phyloP scores from a whole-genome alignment of 345 rosid genomes.

The Capsella bursapastoris region DNA sequence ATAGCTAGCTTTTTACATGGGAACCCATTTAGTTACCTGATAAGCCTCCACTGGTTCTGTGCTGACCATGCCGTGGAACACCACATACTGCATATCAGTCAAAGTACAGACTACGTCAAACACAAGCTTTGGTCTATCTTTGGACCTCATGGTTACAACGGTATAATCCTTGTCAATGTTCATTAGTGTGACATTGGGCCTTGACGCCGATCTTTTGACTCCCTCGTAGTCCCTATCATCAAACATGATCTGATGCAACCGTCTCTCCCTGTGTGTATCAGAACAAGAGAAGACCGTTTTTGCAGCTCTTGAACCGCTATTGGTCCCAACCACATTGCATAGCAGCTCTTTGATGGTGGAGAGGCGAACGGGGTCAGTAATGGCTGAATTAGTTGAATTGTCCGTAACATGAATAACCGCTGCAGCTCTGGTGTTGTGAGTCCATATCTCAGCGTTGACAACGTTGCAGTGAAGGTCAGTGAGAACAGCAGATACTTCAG shows the following conservation, averaged over 20 bases:
- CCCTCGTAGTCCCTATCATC: conserved; percentile 92
- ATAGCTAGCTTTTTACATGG: not conserved
- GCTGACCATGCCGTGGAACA: conserved; percentile 87
- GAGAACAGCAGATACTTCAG: conserved; percentile 93
- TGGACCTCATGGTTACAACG: conserved; percentile 78
- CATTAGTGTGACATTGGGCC: conserved; percentile 68
- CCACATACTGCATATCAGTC: conserved; percentile 93
- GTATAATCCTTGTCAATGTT: conserved; percentile 86
- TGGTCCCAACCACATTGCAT: conserved; percentile 66
- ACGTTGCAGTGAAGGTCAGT: conserved; percentile 82
- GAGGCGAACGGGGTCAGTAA: conserved; percentile 68
- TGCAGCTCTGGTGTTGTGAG: conserved; percentile 93
- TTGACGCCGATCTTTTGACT: conserved; percentile 51
- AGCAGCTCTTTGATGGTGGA: conserved; percentile 65
- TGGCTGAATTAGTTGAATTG: conserved; percentile 58
- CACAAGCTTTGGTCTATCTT: conserved; percentile 82
- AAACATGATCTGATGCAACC: conserved; percentile 94
- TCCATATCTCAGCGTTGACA: conserved; percentile 91
- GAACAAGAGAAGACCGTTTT: conserved; percentile 69
- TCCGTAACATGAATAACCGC: conserved; percentile 85
- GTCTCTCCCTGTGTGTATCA: conserved; percentile 70
- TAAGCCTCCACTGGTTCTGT: conserved; percentile 72
- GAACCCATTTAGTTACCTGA: conserved; percentile 57
- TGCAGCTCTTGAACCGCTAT: conserved; percentile 62
- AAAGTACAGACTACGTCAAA: conserved; percentile 89